A percentile compares a stretch with the other conserved stretches of the same genome.
Evolutionary conservation across 1,139 yeast genomes (phyloP).

Genomic region (Yamadazyma buinensis): DNA sequence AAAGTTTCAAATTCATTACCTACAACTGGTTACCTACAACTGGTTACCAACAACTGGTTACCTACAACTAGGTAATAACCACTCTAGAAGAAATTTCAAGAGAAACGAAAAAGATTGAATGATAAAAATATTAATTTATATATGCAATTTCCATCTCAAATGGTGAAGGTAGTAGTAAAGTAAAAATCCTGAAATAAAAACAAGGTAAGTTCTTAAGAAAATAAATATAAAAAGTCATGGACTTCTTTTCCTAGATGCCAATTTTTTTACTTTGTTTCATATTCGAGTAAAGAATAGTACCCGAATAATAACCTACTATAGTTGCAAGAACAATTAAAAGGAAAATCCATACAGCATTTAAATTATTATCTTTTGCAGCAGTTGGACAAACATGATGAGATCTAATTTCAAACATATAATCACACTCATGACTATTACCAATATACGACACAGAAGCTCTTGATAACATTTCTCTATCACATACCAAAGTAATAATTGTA

Average conservation of each 20-base stretch:
- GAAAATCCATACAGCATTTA: conserved; percentile 60
- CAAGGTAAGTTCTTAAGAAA: too few relatives aligned
- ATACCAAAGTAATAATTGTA: conserved; percentile 68
- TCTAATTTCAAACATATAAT: conserved; percentile 79
- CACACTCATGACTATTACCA: conserved; percentile 72
- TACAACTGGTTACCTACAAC: too few relatives aligned
- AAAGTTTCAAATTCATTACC: too few relatives aligned
- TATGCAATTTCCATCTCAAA: too few relatives aligned
- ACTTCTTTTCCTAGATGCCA: too few relatives aligned
- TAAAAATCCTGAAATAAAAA: too few relatives aligned
- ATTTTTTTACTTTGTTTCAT: too few relatives aligned
- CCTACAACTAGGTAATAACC: background rate
- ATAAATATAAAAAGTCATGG: too few relatives aligned
- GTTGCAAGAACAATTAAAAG: conserved; percentile 52
- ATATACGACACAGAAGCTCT: conserved; percentile 69
- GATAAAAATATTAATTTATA: too few relatives aligned
- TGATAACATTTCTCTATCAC: conserved; percentile 70
- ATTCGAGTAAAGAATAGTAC: conserved; percentile 47
- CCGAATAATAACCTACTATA: conserved; percentile 50
- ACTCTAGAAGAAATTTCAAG: too few relatives aligned
- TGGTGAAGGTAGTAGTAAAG: too few relatives aligned
- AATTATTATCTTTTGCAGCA: conserved; percentile 53
- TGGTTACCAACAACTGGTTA: too few relatives aligned
- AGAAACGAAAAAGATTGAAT: background rate
- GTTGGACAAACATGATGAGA: conserved; percentile 90